phyloP scores from a whole-genome alignment of 495 filamentous ascomycete genomes.

The Penicillium cosmopolitanum region DNA sequence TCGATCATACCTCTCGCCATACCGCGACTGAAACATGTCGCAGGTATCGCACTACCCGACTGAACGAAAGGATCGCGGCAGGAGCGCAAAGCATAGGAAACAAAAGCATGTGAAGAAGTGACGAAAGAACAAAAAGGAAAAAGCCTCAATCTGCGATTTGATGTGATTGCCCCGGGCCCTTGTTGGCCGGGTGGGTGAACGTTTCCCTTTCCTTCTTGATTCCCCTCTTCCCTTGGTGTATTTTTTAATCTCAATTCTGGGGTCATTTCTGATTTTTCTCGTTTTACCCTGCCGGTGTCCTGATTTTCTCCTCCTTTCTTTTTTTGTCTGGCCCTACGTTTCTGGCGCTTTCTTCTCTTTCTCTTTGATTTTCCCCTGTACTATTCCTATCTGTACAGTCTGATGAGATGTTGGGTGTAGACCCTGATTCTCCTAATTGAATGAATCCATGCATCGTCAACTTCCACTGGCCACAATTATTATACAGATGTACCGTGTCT shows the following conservation, averaged over 20 bases:
- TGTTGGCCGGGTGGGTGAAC: background rate
- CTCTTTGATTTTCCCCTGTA: constrained; percentile 21
- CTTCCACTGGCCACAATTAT: background rate
- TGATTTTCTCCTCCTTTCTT: constrained; percentile 10
- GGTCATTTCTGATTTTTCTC: constrained; percentile 17
- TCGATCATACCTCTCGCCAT: constrained; percentile 13
- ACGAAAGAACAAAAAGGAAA: constrained; percentile 8
- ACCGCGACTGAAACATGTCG: background rate
- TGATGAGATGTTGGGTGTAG: constrained; percentile 27
- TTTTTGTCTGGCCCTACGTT: constrained; percentile 9
- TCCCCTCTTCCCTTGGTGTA: constrained; percentile 22
- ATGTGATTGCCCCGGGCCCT: background rate
- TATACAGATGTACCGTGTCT: background rate
- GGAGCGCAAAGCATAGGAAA: constrained; percentile 11
- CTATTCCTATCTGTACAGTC: constrained; percentile 30
- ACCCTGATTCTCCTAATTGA: constrained; percentile 22
- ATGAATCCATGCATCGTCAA: constrained; percentile 26
- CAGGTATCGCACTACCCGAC: background rate
- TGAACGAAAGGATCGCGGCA: constrained; percentile 4
- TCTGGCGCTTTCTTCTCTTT: constrained; percentile 21
- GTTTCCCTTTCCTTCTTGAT: constrained; percentile 17
- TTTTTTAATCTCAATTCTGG: constrained; percentile 25
- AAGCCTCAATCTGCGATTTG: background rate
- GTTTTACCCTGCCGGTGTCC: constrained; percentile 14
- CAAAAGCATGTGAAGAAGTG: constrained; percentile 15